phyloP scores from a whole-genome alignment of 805 yeast genomes.

The Yamadazyma philogaea region DNA sequence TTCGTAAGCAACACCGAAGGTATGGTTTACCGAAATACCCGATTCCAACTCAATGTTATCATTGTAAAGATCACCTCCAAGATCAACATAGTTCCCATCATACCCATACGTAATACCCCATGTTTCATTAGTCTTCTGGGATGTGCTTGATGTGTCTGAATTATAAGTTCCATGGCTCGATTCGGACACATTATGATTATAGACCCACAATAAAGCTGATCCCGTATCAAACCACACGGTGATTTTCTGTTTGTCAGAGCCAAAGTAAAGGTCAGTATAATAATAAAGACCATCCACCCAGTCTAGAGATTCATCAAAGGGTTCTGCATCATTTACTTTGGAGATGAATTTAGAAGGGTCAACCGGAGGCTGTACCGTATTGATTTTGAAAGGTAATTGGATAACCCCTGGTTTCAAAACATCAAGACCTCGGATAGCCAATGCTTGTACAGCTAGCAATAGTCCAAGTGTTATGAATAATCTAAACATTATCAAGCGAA shows the following conservation, averaged over 20 bases:
- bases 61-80: slow-evolving; percentile 1
- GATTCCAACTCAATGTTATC: slow-evolving; percentile 1
- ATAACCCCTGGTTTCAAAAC: neutral
- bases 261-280: slow-evolving; percentile 5
- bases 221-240: slow-evolving; percentile 5
- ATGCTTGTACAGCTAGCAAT: neutral
- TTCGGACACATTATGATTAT: neutral
- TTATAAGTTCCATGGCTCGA: slow-evolving; percentile 2
- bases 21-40: slow-evolving; percentile 10
- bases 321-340: neutral
- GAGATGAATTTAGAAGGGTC: slow-evolving; percentile 1
- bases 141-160: neutral
- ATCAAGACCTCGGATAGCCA: neutral
- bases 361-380: neutral
- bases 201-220: slow-evolving; percentile 4
- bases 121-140: neutral
- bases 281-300: slow-evolving; percentile 6
- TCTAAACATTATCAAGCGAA: neutral
- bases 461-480: neutral
- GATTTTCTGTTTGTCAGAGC: slow-evolving; percentile 4
- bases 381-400: neutral
- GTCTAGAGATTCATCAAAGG: neutral
- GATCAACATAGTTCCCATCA: slow-evolving; percentile 3
- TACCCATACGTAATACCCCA: slow-evolving; percentile 4
- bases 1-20: slow-evolving; percentile 18